phyloP scores from a whole-genome alignment of 75 land plant genomes.

The Cryptomeria japonica region DNA sequence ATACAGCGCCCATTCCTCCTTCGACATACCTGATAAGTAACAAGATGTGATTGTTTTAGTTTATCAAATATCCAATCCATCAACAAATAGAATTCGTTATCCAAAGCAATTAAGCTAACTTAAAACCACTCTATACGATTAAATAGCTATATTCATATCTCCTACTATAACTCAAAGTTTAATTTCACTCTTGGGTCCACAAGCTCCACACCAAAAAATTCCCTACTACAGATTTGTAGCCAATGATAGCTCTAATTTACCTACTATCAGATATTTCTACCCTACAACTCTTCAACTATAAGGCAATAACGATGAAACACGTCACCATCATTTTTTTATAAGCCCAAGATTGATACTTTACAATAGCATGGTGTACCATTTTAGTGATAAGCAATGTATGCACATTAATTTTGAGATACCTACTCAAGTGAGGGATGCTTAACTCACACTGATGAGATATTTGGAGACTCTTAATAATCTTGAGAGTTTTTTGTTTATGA shows the following conservation, averaged over 20 bases:
- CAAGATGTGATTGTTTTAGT: not conserved
- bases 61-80: not conserved
- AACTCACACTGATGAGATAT: not conserved
- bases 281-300: too few relatives aligned
- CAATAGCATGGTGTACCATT: not conserved
- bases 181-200: not conserved
- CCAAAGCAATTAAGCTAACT: not conserved
- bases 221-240: too few relatives aligned
- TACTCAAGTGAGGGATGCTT: not conserved
- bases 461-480: not conserved
- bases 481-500: not conserved
- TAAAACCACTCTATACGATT: not conserved
- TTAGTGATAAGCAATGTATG: not conserved
- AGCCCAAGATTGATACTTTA: too few relatives aligned
- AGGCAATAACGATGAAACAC: too few relatives aligned
- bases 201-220: too few relatives aligned
- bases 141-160: not conserved
- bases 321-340: too few relatives aligned
- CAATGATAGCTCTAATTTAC: too few relatives aligned
- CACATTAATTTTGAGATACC: not conserved
- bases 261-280: too few relatives aligned
- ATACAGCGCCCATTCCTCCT: slow-evolving; percentile 98
- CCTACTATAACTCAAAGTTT: not conserved
- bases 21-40: slow-evolving; percentile 81
- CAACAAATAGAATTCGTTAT: not conserved